Base-by-base conservation (phyloP, 2,329 filamentous ascomycete genomes). In the Penicillium sp. region DNA sequence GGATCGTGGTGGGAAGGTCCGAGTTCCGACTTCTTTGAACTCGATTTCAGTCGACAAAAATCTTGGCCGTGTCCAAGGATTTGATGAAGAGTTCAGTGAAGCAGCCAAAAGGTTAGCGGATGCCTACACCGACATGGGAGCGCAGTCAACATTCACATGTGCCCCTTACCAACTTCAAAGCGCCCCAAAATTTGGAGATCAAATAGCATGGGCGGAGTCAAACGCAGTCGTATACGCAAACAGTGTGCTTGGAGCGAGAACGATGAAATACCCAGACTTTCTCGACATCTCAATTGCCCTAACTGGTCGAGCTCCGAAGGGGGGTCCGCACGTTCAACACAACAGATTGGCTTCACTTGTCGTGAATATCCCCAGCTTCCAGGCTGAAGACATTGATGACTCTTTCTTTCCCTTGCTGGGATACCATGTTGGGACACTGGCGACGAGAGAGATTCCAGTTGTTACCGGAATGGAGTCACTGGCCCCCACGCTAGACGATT, bases 261-360 rank as follows among this genome's bases (percentile, higher is more conserved):
- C 40, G 3, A 22, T 22, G 40, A 42, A 42, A 42, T 42, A 42
- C 24, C 40, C 40, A 7, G 40, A 42, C 21, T 42, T 22, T 24
- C 40, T 42, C 21, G 40, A 42, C 21, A 24, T 42, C 9, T 42
- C 11, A 14, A n/a, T 42, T 24, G 40, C 40, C 21, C 40, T 42
- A 9, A 42, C 40, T 13, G 40, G 40, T 24, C 40, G 58, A 6
- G 69, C 69, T 0, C 71, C 72, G 0, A 42, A 42, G 10, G 16
- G 16, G 2, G 21, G 21, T 21, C 18, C 40, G 18, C 31, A 34
- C 31, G 13, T 14, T 34, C 9, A 34, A 14, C 9, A 34, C 3
- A 14, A 14, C 11, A 11, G 31, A 11, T 34, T 34, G 8, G 10
- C 31, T 11, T 11, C 31, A 34, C 9, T 34, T 10, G 4, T 11